phyloP scores from a whole-genome alignment of 73 alveolate genomes.

The Paramecium primaurelia region DNA sequence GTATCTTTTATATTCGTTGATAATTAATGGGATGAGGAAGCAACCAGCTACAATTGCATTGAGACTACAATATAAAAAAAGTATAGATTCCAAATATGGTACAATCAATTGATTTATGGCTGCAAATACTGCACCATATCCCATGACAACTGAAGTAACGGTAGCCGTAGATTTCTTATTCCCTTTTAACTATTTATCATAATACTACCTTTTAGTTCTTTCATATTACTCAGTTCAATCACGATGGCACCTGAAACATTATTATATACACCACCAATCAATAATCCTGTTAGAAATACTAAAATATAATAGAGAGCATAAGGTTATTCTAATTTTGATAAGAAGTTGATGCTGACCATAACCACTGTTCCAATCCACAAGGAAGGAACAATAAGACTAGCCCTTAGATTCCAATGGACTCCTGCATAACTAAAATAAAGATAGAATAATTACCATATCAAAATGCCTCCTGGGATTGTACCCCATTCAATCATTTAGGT shows the following conservation, averaged over 20 bases:
- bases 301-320: background rate
- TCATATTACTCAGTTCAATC: slow-evolving; percentile 31
- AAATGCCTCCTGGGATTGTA: slow-evolving; percentile 38
- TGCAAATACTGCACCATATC: slow-evolving; percentile 49
- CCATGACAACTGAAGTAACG: slow-evolving; percentile 45
- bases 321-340: background rate
- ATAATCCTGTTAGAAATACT: background rate
- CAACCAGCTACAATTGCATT: slow-evolving; percentile 12
- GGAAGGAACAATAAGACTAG: slow-evolving; percentile 10
- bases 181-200: background rate
- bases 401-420: slow-evolving; percentile 3
- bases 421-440: slow-evolving; percentile 7
- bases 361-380: slow-evolving; percentile 35
- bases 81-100: background rate
- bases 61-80: background rate
- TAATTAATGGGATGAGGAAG: background rate
- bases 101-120: slow-evolving; percentile 31
- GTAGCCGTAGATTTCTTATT: slow-evolving; percentile 35
- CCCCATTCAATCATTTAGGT: slow-evolving; percentile 39
- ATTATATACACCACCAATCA: slow-evolving; percentile 34
- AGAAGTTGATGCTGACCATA: slow-evolving; percentile 1
- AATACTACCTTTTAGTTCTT: background rate
- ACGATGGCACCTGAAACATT: slow-evolving; percentile 18
- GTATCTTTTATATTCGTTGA: background rate
- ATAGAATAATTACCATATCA: background rate